These are phyloP conservation scores for Halenospora varia DNA, from an alignment of 495 filamentous ascomycete species.

Conservation along the genomic window DNA sequence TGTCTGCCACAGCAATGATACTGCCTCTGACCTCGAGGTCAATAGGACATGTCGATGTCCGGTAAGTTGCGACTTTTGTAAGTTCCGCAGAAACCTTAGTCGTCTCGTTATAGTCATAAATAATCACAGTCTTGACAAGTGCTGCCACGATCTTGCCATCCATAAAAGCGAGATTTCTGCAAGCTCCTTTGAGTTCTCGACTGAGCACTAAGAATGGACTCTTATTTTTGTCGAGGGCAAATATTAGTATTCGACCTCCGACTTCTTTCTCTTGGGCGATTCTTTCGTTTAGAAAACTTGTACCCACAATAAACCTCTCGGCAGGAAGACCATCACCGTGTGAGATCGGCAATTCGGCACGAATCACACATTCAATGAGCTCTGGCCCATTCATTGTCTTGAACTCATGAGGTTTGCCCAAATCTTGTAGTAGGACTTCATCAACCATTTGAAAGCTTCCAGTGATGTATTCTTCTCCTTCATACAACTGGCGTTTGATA, in stretches of 20 bases:
- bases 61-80: conserved; percentile 65
- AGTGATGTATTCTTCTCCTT: conserved; percentile 44
- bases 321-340: conserved; percentile 49
- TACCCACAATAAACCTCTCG: conserved; percentile 88
- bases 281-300: conserved; percentile 65
- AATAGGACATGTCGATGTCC: conserved; percentile 80
- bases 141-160: conserved; percentile 79
- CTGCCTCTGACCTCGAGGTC: conserved; percentile 69
- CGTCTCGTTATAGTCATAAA: conserved; percentile 51
- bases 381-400: conserved; percentile 60
- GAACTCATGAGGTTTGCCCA: conserved; percentile 38
- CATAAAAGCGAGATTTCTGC: conserved; percentile 70
- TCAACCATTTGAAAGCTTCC: conserved; percentile 49
- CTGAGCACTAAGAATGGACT: conserved; percentile 64
- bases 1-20: conserved; percentile 78
- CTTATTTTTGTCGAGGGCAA: conserved; percentile 74
- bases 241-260: conserved; percentile 72
- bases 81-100: conserved; percentile 48
- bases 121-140: conserved; percentile 77
- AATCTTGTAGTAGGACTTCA: conserved; percentile 42
- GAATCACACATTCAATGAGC: conserved; percentile 78
- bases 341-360: conserved; percentile 64
- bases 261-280: conserved; percentile 26
- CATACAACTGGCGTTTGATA: conserved; percentile 55
- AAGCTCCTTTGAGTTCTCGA: conserved; percentile 65